phyloP scores from a whole-genome alignment of 2,329 filamentous ascomycete species.

The Pseudogymnoascus sp. region DNA sequence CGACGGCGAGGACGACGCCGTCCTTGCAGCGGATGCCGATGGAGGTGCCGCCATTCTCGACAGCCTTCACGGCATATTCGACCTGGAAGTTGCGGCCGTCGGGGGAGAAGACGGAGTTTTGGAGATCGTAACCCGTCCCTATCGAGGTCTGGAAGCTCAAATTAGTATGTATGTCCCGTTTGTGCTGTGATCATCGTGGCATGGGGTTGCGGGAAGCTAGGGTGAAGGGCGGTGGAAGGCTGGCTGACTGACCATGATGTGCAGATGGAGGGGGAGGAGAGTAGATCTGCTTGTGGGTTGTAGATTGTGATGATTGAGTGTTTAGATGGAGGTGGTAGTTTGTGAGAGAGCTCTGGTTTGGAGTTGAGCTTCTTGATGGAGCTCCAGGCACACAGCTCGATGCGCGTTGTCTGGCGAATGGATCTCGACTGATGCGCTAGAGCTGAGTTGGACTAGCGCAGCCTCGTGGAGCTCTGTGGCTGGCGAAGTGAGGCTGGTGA shows the following conservation, averaged over 20 bases:
- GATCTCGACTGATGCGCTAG: neutral
- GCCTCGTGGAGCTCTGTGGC: neutral
- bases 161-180: neutral
- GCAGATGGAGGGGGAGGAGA: neutral
- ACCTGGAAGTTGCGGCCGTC: conserved; percentile 99
- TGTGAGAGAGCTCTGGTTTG: neutral
- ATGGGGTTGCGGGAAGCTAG: neutral
- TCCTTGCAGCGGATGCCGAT: conserved; percentile 96
- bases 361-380: neutral
- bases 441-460: neutral
- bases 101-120: conserved; percentile 98
- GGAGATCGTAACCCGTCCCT: conserved; percentile 98
- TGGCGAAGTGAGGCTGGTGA: conserved; percentile 13
- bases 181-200: neutral
- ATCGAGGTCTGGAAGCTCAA: conserved; percentile 72
- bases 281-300: neutral
- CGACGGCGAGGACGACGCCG: conserved; percentile 88
- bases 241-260: neutral
- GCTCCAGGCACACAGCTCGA: conserved; percentile 1
- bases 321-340: neutral
- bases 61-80: conserved; percentile 97
- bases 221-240: neutral
- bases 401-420: neutral
- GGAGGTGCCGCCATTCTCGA: conserved; percentile 94
- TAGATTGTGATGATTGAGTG: neutral